Evolutionary conservation across 108 stramenopile genomes (phyloP).

Genomic region (Thalassiosira profunda): DNA sequence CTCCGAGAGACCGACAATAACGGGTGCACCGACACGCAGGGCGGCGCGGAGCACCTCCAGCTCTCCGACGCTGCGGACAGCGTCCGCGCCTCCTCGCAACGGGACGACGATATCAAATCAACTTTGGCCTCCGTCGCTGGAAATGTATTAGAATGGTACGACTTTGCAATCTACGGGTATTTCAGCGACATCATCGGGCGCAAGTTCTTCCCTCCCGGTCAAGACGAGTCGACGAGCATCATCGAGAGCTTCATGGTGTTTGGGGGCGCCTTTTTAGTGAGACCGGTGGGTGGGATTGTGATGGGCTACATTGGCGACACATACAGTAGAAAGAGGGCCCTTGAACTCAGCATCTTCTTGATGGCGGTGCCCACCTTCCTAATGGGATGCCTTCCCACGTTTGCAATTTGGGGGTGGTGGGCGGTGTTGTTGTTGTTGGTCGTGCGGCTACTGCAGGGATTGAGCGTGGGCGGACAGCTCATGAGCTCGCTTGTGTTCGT

Average conservation of each 20-base stretch:
- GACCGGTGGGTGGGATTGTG: constrained; percentile 48
- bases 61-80: too few relatives aligned
- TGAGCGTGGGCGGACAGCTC: constrained; percentile 52
- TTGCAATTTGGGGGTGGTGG: constrained; percentile 22
- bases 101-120: too few relatives aligned
- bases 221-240: constrained; percentile 16
- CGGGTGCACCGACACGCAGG: too few relatives aligned
- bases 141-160: constrained; percentile 63
- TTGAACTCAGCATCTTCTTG: constrained; percentile 31
- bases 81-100: too few relatives aligned
- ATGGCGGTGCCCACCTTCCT: constrained; percentile 52
- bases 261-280: constrained; percentile 56
- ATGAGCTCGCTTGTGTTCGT: constrained; percentile 42
- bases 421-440: constrained; percentile 24
- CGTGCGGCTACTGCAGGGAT: constrained; percentile 49
- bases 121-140: constrained; percentile 28
- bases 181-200: constrained; percentile 55
- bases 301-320: constrained; percentile 48
- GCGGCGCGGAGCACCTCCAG: too few relatives aligned
- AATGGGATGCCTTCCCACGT: constrained; percentile 58
- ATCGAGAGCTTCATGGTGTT: constrained; percentile 48
- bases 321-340: constrained; percentile 44
- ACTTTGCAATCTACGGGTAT: constrained; percentile 72
- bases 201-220: constrained; percentile 55
- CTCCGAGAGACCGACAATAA: too few relatives aligned